Conservation (phyloP, 2,329 filamentous ascomycete genomes). For the Alternaria dauci region DNA sequence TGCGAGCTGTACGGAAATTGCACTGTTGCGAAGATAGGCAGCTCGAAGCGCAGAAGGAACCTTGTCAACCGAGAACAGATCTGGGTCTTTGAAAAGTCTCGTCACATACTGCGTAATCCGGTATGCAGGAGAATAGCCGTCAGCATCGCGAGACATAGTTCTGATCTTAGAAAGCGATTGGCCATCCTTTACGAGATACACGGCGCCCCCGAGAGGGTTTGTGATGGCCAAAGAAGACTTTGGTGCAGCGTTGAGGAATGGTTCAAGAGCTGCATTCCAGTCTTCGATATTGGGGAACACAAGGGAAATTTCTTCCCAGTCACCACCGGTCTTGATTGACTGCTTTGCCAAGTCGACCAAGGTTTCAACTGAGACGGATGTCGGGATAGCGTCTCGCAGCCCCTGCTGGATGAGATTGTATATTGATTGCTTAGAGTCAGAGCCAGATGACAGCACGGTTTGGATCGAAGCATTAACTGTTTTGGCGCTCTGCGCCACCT, state of each 20-base stretch:
- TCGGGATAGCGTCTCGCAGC: slow-evolving; percentile 55
- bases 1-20: slow-evolving; percentile 64
- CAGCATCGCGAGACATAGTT: slow-evolving; percentile 66
- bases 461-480: slow-evolving; percentile 51
- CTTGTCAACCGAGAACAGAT: slow-evolving; percentile 48
- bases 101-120: slow-evolving; percentile 77
- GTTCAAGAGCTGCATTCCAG: slow-evolving; percentile 71
- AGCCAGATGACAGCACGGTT: slow-evolving; percentile 48
- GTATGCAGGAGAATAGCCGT: slow-evolving; percentile 75
- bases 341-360: slow-evolving; percentile 64
- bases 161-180: slow-evolving; percentile 28
- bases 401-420: slow-evolving; percentile 63
- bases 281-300: slow-evolving; percentile 70
- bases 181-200: slow-evolving; percentile 65
- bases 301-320: slow-evolving; percentile 48
- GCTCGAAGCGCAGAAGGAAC: slow-evolving; percentile 31
- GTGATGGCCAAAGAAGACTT: slow-evolving; percentile 76
- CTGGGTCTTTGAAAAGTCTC: slow-evolving; percentile 62
- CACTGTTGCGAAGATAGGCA: slow-evolving; percentile 59
- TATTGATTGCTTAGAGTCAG: slow-evolving; percentile 55
- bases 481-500: slow-evolving; percentile 57
- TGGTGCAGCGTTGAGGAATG: slow-evolving; percentile 62
- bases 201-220: slow-evolving; percentile 73
- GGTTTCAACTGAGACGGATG: slow-evolving; percentile 61
- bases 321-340: slow-evolving; percentile 49